Percentiles rank a stretch among this genome's conserved stretches.
Conservation (phyloP, 2,329 filamentous ascomycete genomes). For the Davidsoniella neocaledoniae region DNA sequence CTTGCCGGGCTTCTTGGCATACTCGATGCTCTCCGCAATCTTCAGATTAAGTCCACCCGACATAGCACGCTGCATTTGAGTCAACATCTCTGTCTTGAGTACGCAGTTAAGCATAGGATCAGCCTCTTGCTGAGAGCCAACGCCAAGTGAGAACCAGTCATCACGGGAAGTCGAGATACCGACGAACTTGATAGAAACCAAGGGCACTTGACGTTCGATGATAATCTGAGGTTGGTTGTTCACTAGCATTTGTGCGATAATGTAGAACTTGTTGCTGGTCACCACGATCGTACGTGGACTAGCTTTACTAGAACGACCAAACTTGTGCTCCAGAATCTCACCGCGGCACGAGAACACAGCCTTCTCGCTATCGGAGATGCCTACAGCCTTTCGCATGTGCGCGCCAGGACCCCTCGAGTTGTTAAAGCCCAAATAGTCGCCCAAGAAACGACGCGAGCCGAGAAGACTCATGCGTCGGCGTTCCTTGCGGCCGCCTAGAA, state of each 20-base stretch:
- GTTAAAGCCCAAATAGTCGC: constrained; percentile 83
- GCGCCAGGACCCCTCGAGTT: constrained; percentile 65
- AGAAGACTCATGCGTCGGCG: constrained; percentile 78
- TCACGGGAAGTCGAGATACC: constrained; percentile 68
- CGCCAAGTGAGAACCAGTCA: constrained; percentile 89
- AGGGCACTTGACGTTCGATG: constrained; percentile 63
- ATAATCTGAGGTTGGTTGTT: constrained; percentile 69
- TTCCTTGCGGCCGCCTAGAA: constrained; percentile 77
- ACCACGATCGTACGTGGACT: constrained; percentile 72
- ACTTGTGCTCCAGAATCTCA: constrained; percentile 82
- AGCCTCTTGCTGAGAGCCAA: constrained; percentile 78
- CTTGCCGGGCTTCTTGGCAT: constrained; percentile 96
- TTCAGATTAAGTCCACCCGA: constrained; percentile 67
- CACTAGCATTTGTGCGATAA: constrained; percentile 68
- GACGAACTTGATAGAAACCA: constrained; percentile 80
- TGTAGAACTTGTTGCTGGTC: constrained; percentile 73
- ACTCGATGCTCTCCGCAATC: constrained; percentile 74
- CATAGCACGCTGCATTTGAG: constrained; percentile 68
- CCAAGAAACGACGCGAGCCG: constrained; percentile 80
- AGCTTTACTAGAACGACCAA: constrained; percentile 88
- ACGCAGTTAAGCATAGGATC: constrained; percentile 89
- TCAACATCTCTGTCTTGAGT: constrained; percentile 95
- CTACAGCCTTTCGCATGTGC: constrained; percentile 59
- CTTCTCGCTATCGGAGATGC: constrained; percentile 54
- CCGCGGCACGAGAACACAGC: constrained; percentile 81